These are phyloP conservation scores for Stephania japonica DNA, from an alignment of 164 flowering plant genomes.

Conservation along the genomic window DNA sequence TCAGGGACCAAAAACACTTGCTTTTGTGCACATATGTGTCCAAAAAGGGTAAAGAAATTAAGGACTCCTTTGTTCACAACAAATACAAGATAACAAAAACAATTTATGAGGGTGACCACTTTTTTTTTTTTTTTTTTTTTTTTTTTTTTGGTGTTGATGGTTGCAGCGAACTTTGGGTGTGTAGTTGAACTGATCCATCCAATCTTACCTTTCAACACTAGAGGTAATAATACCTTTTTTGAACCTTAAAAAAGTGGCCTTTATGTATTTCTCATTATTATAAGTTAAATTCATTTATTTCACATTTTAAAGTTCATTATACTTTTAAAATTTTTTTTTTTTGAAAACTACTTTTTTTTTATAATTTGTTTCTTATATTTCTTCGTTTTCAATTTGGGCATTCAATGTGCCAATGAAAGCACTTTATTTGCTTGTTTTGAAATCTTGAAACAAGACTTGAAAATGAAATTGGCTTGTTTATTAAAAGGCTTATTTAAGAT, in stretches of 20 bases:
- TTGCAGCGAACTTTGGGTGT: conserved; percentile 31
- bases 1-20: too few species aligned
- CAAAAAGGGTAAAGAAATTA: not conserved
- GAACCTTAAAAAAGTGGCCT: not conserved
- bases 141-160: conserved; percentile 15
- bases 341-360: too few species aligned
- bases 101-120: not conserved
- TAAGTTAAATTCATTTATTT: not conserved
- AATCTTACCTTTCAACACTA: not conserved
- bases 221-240: not conserved
- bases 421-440: too few species aligned
- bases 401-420: not conserved
- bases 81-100: not conserved
- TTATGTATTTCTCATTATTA: not conserved
- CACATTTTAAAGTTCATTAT: not conserved
- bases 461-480: too few species aligned
- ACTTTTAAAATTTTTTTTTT: too few species aligned
- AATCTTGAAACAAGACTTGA: too few species aligned
- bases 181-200: conserved; percentile 39
- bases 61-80: not conserved
- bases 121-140: not conserved
- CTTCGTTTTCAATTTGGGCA: too few species aligned
- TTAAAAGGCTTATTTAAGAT: not conserved
- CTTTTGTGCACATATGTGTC: not conserved
- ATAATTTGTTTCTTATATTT: too few species aligned